Evolutionary conservation across 169 alveolate species (phyloP).

Genomic region (Theileria annulata): DNA sequence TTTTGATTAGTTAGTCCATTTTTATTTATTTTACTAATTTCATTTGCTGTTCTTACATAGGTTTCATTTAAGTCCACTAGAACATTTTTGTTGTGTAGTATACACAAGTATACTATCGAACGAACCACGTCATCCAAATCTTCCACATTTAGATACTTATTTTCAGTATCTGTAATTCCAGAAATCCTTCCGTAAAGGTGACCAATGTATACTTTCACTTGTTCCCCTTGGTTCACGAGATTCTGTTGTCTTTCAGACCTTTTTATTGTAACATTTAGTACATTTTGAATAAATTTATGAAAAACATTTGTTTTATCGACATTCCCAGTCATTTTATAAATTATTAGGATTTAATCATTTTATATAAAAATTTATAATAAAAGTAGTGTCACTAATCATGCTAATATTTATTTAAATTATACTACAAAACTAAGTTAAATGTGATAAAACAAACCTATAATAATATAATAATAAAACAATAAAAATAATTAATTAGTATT

Average conservation of each 20-base stretch:
- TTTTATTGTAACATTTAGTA: constrained; percentile 34
- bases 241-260: constrained; percentile 26
- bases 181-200: constrained; percentile 53
- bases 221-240: not conserved
- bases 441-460: too few relatives aligned
- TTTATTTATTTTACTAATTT: not conserved
- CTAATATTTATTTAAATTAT: too few relatives aligned
- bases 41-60: constrained; percentile 15
- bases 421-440: too few relatives aligned
- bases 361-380: too few relatives aligned
- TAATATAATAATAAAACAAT: too few relatives aligned
- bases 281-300: constrained; percentile 18
- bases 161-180: constrained; percentile 36
- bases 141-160: constrained; percentile 12
- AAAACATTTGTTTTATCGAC: not conserved
- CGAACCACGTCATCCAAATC: constrained; percentile 54
- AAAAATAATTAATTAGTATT: too few relatives aligned
- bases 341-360: not conserved
- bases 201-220: constrained; percentile 38
- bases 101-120: constrained; percentile 50
- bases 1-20: not conserved
- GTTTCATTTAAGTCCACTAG: constrained; percentile 39
- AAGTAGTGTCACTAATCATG: too few relatives aligned
- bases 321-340: not conserved
- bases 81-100: constrained; percentile 45